Percentiles rank a stretch among this genome's conserved stretches.
These are phyloP conservation scores for Yarrowia bubula DNA, from an alignment of 805 yeast species.

Conservation along the genomic window DNA sequence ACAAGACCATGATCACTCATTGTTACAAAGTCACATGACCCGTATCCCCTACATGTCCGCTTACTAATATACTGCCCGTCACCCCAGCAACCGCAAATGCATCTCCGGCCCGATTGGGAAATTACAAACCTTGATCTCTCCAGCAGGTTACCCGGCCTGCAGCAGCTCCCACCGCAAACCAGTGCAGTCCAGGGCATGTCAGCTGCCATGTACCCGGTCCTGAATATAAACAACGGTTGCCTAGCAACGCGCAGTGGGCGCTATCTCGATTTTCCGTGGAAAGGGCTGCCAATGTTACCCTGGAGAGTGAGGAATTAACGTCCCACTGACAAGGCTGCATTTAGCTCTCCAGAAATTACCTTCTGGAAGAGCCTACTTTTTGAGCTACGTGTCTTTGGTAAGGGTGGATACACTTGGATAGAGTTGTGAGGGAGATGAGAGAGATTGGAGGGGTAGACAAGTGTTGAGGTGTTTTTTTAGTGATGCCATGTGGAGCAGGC, in stretches of 20 bases:
- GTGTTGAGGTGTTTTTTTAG: too few species aligned
- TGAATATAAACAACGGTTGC: constrained; percentile 5
- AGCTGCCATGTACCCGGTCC: neutral
- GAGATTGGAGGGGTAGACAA: neutral
- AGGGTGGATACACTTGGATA: neutral
- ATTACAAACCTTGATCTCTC: constrained; percentile 3
- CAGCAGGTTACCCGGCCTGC: constrained; percentile 11
- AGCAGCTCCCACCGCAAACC: neutral
- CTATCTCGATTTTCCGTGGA: too few species aligned
- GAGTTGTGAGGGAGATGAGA: neutral
- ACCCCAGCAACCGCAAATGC: neutral
- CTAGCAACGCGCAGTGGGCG: neutral
- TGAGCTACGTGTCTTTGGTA: neutral
- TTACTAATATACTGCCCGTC: neutral
- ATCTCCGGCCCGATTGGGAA: neutral
- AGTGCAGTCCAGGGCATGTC: neutral
- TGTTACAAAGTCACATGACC: too few species aligned
- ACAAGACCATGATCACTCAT: too few species aligned
- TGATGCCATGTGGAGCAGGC: too few species aligned
- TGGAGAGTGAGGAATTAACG: too few species aligned
- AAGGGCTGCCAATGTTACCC: too few species aligned
- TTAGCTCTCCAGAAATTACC: neutral
- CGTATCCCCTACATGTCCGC: too few species aligned
- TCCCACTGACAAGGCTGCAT: too few species aligned
- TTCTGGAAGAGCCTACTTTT: neutral